These are phyloP conservation scores for Crataegus laevigata DNA, from an alignment of 306 rosid genomes.

Conservation along the genomic window DNA sequence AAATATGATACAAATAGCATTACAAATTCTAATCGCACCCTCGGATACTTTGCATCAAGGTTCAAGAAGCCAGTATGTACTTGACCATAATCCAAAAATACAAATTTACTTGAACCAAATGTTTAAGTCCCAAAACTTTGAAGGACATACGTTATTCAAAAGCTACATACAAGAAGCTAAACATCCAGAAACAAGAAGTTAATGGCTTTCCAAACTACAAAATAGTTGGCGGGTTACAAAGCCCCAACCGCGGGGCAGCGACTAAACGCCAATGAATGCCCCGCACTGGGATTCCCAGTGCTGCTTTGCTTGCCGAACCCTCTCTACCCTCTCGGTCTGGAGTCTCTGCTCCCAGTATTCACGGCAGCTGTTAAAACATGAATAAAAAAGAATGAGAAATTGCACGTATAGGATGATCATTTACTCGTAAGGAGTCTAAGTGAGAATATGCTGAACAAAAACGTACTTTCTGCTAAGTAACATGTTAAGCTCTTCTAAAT, in stretches of 20 bases:
- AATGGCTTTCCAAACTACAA: not conserved
- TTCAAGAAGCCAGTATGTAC: not conserved
- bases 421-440: not conserved
- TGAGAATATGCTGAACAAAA: not conserved
- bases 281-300: constrained; percentile 73
- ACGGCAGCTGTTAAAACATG: constrained; percentile 40
- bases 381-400: not conserved
- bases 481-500: constrained; percentile 62
- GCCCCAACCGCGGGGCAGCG: not conserved
- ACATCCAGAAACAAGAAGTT: not conserved
- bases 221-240: not conserved
- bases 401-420: not conserved
- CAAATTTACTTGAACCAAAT: not conserved
- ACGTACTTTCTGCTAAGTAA: constrained; percentile 56
- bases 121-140: not conserved
- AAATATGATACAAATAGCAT: too few species aligned
- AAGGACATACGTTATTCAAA: not conserved
- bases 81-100: not conserved
- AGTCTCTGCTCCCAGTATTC: constrained; percentile 74
- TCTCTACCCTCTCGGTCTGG: constrained; percentile 54
- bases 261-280: constrained; percentile 43
- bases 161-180: not conserved
- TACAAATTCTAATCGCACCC: too few species aligned
- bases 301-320: constrained; percentile 71
- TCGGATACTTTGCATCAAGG: too few species aligned